These are phyloP conservation scores for Gillenia trifoliata DNA, from an alignment of 306 rosid genomes.

Conservation along the genomic window DNA sequence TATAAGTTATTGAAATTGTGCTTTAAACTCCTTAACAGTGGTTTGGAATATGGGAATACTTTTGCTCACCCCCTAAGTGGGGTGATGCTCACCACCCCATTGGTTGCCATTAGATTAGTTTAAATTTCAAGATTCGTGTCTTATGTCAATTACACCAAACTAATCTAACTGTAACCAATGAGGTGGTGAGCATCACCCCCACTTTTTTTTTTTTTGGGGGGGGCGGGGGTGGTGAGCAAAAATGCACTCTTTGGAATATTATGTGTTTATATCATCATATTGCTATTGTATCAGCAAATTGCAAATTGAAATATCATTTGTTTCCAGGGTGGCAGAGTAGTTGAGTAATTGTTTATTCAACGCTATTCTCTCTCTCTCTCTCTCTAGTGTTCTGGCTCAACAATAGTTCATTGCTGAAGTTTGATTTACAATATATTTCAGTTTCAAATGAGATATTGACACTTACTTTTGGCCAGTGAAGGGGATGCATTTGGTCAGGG, in stretches of 20 bases:
- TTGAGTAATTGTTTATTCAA: background rate
- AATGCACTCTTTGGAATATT: background rate
- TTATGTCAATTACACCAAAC: background rate
- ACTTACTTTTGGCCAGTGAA: slow-evolving; percentile 98
- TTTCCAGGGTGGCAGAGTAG: background rate
- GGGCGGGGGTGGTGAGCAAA: background rate
- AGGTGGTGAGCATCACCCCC: background rate
- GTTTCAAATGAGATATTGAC: slow-evolving; percentile 46
- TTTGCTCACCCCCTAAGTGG: background rate
- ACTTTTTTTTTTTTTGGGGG: too few relatives aligned
- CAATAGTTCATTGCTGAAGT: background rate
- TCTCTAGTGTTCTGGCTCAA: background rate
- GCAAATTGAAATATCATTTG: background rate
- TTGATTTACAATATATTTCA: slow-evolving; percentile 9
- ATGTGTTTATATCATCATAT: background rate
- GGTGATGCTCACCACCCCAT: background rate
- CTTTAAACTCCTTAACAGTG: background rate
- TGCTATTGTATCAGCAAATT: background rate
- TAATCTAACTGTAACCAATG: background rate
- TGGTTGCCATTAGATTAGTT: background rate
- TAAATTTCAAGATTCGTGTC: background rate
- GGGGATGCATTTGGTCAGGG: slow-evolving; percentile 99
- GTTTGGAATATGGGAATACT: background rate
- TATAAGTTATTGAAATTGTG: background rate
- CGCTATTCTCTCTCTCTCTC: background rate